phyloP scores from a whole-genome alignment of 176 grass and related monocot genomes.

The Juncus effusus region DNA sequence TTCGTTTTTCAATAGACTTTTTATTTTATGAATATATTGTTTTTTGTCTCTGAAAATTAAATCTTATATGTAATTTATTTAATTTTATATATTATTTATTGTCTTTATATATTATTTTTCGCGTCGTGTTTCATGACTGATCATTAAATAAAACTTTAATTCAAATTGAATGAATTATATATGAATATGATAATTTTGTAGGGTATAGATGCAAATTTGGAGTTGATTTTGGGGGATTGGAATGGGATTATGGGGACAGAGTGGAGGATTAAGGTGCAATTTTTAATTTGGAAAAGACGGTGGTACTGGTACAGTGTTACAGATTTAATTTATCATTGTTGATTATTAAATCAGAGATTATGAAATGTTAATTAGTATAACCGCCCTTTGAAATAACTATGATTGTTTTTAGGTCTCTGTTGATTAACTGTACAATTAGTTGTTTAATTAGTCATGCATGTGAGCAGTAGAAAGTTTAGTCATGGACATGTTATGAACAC shows the following conservation, averaged over 20 bases:
- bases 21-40: no score
- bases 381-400: constrained; percentile 25
- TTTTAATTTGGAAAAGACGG: background rate
- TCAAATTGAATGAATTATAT: background rate
- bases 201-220: background rate
- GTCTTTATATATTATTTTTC: no score
- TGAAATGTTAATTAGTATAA: constrained; percentile 24
- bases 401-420: constrained; percentile 3
- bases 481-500: constrained; percentile 26
- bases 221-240: background rate
- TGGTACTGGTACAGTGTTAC: constrained; percentile 8
- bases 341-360: background rate
- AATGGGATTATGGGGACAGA: constrained; percentile 18
- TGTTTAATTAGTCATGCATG: constrained; percentile 25
- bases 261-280: constrained; percentile 6
- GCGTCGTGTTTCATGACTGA: no score
- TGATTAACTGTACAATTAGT: constrained; percentile 15
- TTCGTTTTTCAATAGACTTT: no score
- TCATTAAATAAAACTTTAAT: no score
- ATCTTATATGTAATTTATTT: no score
- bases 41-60: no score
- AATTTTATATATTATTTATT: no score
- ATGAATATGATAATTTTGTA: background rate
- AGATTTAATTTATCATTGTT: no score
- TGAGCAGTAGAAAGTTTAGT: constrained; percentile 17